Evolutionary conservation across 208 protist species (phyloP).

Genomic region (Trichomonas tenax): DNA sequence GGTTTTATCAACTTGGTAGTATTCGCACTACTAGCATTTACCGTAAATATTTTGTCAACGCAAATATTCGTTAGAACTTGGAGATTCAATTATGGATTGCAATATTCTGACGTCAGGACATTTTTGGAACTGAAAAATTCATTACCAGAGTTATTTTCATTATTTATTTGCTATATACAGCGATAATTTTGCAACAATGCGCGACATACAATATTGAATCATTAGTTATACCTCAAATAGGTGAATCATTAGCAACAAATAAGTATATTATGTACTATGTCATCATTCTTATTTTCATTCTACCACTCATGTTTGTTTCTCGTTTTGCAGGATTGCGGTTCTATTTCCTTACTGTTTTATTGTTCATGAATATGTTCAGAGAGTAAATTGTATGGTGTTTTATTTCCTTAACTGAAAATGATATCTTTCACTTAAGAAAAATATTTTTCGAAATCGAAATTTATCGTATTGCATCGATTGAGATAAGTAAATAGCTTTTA

Average conservation of each 20-base stretch:
- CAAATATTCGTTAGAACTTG: neutral
- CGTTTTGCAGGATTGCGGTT: neutral
- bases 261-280: neutral
- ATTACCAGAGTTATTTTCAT: neutral
- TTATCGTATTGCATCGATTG: no score
- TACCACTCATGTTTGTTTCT: neutral
- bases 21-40: neutral
- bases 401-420: no score
- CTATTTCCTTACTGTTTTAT: neutral
- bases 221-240: neutral
- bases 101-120: neutral
- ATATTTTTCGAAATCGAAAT: no score
- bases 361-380: no score
- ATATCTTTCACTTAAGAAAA: no score
- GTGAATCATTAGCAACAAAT: neutral
- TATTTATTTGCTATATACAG: neutral
- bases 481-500: no score
- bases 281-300: neutral
- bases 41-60: neutral
- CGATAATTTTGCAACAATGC: neutral
- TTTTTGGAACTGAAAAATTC: neutral
- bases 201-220: neutral
- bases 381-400: no score
- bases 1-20: neutral
- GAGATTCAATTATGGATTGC: neutral